phyloP scores from a whole-genome alignment of 2,329 filamentous ascomycete genomes.

The Cephalotrichum gorgonifer region DNA sequence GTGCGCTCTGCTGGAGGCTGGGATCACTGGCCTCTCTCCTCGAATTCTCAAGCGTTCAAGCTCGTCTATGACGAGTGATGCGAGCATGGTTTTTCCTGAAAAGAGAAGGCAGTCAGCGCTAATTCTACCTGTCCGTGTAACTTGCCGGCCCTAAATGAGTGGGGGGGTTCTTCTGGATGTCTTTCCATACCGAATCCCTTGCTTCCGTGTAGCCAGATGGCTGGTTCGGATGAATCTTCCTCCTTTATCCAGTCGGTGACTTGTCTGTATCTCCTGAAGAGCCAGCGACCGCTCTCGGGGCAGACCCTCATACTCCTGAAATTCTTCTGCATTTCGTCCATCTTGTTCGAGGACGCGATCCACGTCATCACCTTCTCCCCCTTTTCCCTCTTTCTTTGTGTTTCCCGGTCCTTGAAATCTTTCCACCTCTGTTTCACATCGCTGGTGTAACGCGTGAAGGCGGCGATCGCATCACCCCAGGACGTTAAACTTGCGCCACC shows the following conservation, averaged over 20 bases:
- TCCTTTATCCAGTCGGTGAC: not conserved
- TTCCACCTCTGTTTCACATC: not conserved
- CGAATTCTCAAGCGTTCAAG: not conserved
- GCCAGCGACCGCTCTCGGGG: not conserved
- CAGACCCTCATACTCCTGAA: not conserved
- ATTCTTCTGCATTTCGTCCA: not conserved
- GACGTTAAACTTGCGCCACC: too few relatives aligned
- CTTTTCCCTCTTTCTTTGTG: not conserved
- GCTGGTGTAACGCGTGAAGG: not conserved
- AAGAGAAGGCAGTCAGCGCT: constrained; percentile 6
- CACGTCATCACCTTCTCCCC: not conserved
- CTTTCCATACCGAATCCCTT: not conserved
- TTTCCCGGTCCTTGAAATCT: not conserved
- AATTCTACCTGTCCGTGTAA: too few relatives aligned
- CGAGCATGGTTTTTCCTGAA: constrained; percentile 29
- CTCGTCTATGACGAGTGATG: constrained; percentile 25
- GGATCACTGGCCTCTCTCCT: not conserved
- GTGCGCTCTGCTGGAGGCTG: constrained; percentile 12
- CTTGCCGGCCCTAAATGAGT: too few relatives aligned
- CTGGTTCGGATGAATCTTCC: not conserved
- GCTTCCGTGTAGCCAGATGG: not conserved
- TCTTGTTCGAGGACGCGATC: not conserved
- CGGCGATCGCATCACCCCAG: too few relatives aligned
- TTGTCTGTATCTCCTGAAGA: not conserved
- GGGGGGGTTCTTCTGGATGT: not conserved